Evolutionary conservation across 1,284 basidiomycete genomes (phyloP).

Genomic region (Rhizopogon parksii): DNA sequence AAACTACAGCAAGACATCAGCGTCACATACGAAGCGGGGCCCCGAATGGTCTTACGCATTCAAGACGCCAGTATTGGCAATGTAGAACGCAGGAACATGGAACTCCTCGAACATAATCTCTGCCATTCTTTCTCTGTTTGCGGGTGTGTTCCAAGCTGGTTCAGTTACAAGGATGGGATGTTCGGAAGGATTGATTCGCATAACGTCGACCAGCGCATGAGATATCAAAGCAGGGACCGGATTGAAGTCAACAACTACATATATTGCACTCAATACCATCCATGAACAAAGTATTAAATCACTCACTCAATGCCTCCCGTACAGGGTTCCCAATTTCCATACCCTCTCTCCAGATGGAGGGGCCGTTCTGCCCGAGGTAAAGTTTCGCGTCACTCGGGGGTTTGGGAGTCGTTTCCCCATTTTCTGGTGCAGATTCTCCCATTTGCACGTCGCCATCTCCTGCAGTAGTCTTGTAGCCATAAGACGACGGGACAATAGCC

Average conservation of each 20-base stretch:
- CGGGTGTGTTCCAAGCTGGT: slow-evolving; percentile 90
- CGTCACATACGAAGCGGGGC: slow-evolving; percentile 4
- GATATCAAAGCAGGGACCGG: slow-evolving; percentile 69
- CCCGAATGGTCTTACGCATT: slow-evolving; percentile 64
- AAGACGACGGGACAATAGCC: slow-evolving; percentile 84
- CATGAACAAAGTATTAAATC: slow-evolving; percentile 2
- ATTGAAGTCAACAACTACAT: slow-evolving; percentile 71
- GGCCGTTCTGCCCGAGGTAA: slow-evolving; percentile 86
- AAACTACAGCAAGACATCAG: slow-evolving; percentile 50
- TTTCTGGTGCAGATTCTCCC: slow-evolving; percentile 37
- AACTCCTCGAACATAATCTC: slow-evolving; percentile 98
- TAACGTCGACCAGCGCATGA: slow-evolving; percentile 69
- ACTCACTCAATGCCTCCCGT: slow-evolving; percentile 79
- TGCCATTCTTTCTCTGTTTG: slow-evolving; percentile 87
- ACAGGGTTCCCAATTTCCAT: slow-evolving; percentile 88
- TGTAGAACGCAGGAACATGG: slow-evolving; percentile 91
- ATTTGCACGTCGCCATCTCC: slow-evolving; percentile 50
- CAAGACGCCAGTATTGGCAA: slow-evolving; percentile 93
- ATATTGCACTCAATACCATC: slow-evolving; percentile 7
- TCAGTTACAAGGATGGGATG: slow-evolving; percentile 94
- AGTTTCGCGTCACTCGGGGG: slow-evolving; percentile 52
- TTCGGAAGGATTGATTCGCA: slow-evolving; percentile 70
- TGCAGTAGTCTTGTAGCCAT: slow-evolving; percentile 61
- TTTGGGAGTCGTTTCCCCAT: slow-evolving; percentile 25
- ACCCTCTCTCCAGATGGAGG: slow-evolving; percentile 83